Percentiles rank a stretch among this genome's conserved stretches.
These are phyloP conservation scores for Trichomonascaceae sp. DNA, from an alignment of 1,139 yeast genomes.

Conservation along the genomic window DNA sequence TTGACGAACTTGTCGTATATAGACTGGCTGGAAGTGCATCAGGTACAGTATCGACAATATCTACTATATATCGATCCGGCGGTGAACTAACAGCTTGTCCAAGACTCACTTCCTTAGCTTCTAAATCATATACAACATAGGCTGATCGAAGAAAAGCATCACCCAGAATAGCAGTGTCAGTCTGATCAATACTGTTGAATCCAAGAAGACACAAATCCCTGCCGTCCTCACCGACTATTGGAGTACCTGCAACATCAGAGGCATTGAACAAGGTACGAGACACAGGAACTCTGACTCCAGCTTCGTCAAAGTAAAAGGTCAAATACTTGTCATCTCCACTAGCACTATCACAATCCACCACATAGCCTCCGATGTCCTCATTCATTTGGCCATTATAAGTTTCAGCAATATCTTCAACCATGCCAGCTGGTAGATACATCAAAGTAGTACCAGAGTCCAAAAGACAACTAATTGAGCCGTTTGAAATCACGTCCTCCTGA, in stretches of 20 bases:
- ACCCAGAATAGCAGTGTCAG: constrained; percentile 41
- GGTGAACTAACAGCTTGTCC: constrained; percentile 19
- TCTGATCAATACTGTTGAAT: constrained; percentile 14
- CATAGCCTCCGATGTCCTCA: constrained; percentile 19
- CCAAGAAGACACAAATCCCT: constrained; percentile 18
- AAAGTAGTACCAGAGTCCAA: constrained; percentile 65
- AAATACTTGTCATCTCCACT: constrained; percentile 15
- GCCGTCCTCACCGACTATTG: constrained; percentile 11
- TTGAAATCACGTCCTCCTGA: constrained; percentile 3
- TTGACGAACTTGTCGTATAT: constrained; percentile 4
- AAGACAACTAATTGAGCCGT: constrained; percentile 37
- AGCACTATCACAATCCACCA: constrained; percentile 20
- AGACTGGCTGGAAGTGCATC: constrained; percentile 15
- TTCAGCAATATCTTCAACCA: constrained; percentile 8
- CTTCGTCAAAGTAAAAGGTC: constrained; percentile 15
- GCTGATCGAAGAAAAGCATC: constrained; percentile 69
- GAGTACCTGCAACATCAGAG: constrained; percentile 15
- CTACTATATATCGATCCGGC: constrained; percentile 21
- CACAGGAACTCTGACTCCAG: constrained; percentile 33
- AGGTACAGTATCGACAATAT: constrained; percentile 19
- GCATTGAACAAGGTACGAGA: constrained; percentile 47
- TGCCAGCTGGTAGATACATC: constrained; percentile 44
- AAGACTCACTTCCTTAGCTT: constrained; percentile 17
- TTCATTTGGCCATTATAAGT: constrained; percentile 13
- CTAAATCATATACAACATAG: constrained; percentile 68